Evolutionary conservation across 148 eudicot genomes (phyloP), one percentile per base, ranked within the genome.

Genomic region (Euryodendron excelsum): DNA sequence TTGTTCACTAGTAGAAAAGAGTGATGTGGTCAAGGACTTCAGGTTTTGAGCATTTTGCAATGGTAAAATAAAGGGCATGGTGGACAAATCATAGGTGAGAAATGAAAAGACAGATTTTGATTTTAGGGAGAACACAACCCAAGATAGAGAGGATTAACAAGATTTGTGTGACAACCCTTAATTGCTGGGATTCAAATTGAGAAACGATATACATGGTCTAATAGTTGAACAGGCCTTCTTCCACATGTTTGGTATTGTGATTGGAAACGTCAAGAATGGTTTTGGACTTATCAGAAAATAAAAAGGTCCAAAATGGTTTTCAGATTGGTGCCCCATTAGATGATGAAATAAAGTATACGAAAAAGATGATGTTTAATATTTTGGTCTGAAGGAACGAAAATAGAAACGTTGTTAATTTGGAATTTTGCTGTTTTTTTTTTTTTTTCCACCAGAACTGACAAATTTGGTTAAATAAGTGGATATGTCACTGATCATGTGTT

Each of bases 381-480:
- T 27, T 30, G 45, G 23, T 71, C 56, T 71, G 47, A 72, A 25
- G 36, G 17, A 65, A 20, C 44, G 17, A 9, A 65, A 64, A 48
- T 12, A 53, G 28, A 52, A 3, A 37, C 37, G 20, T 44, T 20
- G 4, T 33, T 31, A 30, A 13, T 72, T 72, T 53, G 44, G 27
- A 13, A 21, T n/a, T 70, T 69, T 25, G 0, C 0, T 9, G 13
- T 20, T 72, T 55, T 72, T 36, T 73, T 37, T 34, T 11, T 55
- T 20, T 25, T 37, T 27, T 15, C 1, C 36, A 74, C 55, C 13
- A 25, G 18, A 63, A 79, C 41, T 48, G 33, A 48, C 39, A 61
- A 39, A 25, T 72, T 47, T 41, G n/a, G 69, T 47, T 78, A 64
- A 53, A 66, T 31, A 56, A 41, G 44, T 18, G 55, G 63, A 28